A percentile compares a stretch with the other conserved stretches of the same genome.
Evolutionary conservation across 352 stramenopile species (phyloP).

Genomic region (Globisporangium okanoganense): DNA sequence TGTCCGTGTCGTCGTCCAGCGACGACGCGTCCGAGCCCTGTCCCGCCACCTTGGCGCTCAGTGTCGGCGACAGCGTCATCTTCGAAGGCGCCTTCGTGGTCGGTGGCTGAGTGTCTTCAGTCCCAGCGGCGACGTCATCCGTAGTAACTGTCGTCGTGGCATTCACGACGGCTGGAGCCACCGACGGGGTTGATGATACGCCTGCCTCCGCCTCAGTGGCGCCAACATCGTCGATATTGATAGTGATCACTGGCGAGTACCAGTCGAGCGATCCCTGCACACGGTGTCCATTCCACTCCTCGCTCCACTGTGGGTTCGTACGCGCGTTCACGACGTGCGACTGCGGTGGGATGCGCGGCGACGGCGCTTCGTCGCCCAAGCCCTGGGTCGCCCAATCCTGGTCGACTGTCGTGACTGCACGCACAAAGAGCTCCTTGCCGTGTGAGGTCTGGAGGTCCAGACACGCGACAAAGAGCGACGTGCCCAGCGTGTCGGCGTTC

Average conservation of each 20-base stretch:
- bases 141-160: background rate
- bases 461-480: constrained; percentile 69
- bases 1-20: constrained; percentile 9
- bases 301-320: constrained; percentile 60
- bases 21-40: constrained; percentile 2
- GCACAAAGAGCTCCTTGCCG: constrained; percentile 48
- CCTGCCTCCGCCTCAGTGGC: background rate
- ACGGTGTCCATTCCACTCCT: constrained; percentile 62
- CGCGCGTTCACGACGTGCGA: constrained; percentile 82
- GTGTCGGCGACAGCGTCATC: constrained; percentile 12
- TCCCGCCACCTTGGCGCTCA: constrained; percentile 4
- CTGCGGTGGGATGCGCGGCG: constrained; percentile 65
- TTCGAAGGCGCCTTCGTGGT: constrained; percentile 4
- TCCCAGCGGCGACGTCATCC: background rate
- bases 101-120: background rate
- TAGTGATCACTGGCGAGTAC: constrained; percentile 54
- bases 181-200: too few relatives aligned
- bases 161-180: background rate
- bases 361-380: constrained; percentile 39
- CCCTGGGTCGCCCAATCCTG: constrained; percentile 73
- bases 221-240: constrained; percentile 17
- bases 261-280: constrained; percentile 58
- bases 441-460: constrained; percentile 32
- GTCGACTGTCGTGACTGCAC: constrained; percentile 65
- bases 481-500: constrained; percentile 48